Conservation (phyloP, 2,329 filamentous ascomycete genomes). For the Zymoseptoria tritici region DNA sequence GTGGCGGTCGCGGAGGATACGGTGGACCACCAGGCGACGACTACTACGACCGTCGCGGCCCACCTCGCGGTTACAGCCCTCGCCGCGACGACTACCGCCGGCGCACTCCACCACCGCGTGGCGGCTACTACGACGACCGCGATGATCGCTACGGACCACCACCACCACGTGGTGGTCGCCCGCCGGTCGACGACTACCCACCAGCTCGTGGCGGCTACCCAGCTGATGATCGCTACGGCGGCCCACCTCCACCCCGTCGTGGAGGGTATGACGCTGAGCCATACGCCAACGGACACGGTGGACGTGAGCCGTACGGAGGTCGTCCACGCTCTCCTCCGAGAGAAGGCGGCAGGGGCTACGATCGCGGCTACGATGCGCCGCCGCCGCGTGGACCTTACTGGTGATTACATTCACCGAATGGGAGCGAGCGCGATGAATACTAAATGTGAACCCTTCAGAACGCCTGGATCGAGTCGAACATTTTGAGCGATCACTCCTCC, state of each 20-base stretch:
- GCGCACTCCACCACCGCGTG: constrained; percentile 68
- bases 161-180: constrained; percentile 50
- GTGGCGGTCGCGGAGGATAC: constrained; percentile 49
- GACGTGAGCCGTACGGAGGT: constrained; percentile 43
- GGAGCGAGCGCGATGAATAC: constrained; percentile 9
- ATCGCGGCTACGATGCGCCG: constrained; percentile 20
- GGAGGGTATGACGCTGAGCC: constrained; percentile 52
- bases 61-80: constrained; percentile 76
- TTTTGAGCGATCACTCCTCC: not conserved
- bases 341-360: constrained; percentile 26
- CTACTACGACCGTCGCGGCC: constrained; percentile 75
- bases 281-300: constrained; percentile 50
- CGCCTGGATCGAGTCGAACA: not conserved
- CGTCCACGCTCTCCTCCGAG: constrained; percentile 36
- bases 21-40: constrained; percentile 59
- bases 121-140: constrained; percentile 72
- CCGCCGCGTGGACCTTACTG: constrained; percentile 19
- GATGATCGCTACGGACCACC: constrained; percentile 60
- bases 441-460: constrained; percentile 8
- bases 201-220: constrained; percentile 46
- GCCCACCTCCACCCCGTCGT: constrained; percentile 45
- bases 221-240: constrained; percentile 69
- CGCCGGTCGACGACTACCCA: constrained; percentile 68
- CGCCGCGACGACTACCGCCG: constrained; percentile 80
- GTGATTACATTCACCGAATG: constrained; percentile 20